Evolutionary conservation across 306 rosid species (phyloP), one percentile per base, ranked within the genome.

Genomic region (Corylus heterophylla): DNA sequence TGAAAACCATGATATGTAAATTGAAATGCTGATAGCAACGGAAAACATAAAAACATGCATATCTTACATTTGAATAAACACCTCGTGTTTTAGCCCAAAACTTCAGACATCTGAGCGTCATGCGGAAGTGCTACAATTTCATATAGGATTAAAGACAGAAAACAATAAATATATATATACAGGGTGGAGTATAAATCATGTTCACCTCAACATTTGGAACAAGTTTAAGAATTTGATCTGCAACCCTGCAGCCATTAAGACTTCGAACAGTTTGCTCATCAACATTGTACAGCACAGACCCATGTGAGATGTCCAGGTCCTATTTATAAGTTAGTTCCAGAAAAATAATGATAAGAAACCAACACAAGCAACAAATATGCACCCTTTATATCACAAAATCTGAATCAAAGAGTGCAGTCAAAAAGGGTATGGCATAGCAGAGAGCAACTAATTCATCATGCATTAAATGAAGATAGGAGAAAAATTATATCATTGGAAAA

Each of bases 21-120:
- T 39, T 54, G 20, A 44, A 52, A 37, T 44, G 62, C 61, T 68
- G 79, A 47, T 39, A 11, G 56, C 22, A 51, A 80, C 48, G 17
- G 47, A 73, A 55, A 55, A 37, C 37, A 37, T 49, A 7, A 25
- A 75, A 68, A 83, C 39, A 47, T 29, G 16, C 13, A 45, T 59
- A 74, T 78, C 97, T 89, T 88, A 95, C 98, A 83, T 95, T 95
- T 66, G 98, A 95, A 91, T 95, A 92, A 84, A 92, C 98, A 78
- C 99, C 99, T 1, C 99, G 98, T 48, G 85, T 90, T 90, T 89
- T 95, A 73, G 98, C 99, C 99, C 99, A 95, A 83, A 90, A 89
- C 88, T 95, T 95, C 58, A 95, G 87, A 75, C 99, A 91, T 87
- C 97, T 85, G 84, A 92, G 89, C 61, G 98, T 88, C 3, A 89